phyloP scores from a whole-genome alignment of 1,284 basidiomycete genomes.

The Rhodotorula sp. region DNA sequence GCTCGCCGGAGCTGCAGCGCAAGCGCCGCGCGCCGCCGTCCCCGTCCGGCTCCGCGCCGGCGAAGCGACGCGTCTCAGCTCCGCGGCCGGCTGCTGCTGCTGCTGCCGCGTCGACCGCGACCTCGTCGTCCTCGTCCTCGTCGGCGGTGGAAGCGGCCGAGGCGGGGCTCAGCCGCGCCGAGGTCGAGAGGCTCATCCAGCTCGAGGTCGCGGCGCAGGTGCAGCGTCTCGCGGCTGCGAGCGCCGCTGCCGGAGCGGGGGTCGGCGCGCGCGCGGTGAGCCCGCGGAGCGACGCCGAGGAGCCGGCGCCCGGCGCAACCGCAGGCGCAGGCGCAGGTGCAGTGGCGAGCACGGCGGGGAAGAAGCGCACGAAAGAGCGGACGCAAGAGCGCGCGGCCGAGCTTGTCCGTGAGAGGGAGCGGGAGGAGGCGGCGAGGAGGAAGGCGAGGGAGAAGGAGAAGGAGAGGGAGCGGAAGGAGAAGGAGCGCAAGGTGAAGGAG shows the following conservation, averaged over 20 bases:
- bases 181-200: background rate
- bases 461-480: constrained; percentile 7
- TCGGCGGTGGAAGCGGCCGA: background rate
- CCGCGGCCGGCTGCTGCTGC: too few relatives aligned
- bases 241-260: background rate
- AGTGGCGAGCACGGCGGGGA: background rate
- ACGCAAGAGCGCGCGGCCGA: background rate
- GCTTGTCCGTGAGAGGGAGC: background rate
- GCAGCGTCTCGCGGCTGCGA: background rate
- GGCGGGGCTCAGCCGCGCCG: background rate
- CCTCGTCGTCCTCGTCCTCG: background rate
- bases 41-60: background rate
- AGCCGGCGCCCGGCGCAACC: background rate
- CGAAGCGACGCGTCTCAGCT: background rate
- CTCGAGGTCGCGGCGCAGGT: constrained; percentile 3
- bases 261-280: background rate
- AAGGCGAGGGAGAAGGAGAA: constrained; percentile 5
- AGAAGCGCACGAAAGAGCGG: background rate
- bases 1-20: background rate
- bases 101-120: too few relatives aligned
- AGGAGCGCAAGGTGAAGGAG: constrained; percentile 11
- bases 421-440: constrained; percentile 6
- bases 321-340: too few relatives aligned
- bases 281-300: background rate
- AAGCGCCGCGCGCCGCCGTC: background rate